Base-by-base conservation (phyloP, 1,284 basidiomycete species). In the Pascua guehoae region DNA sequence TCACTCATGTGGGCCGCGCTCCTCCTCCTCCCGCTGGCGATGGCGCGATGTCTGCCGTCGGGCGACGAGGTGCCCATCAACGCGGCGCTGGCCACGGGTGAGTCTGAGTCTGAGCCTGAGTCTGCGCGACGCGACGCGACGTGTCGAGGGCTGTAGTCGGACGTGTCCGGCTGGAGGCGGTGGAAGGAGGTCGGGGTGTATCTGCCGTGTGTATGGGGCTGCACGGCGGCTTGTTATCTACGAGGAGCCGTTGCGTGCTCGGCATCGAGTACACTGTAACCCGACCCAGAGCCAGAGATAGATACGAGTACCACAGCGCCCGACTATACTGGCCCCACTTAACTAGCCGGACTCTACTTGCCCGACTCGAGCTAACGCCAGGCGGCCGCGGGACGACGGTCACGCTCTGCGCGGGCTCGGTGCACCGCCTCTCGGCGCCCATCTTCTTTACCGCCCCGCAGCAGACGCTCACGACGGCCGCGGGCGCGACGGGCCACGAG, bases 61-160 rank as follows among this genome's bases (percentile, higher is more conserved):
- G 73, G 73, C 5, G 67, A 64, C 24, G 72, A 77, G 55, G 54
- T 24, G 36, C 49, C 66, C 5, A 77, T 77, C 65, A 77, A 77
- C 58, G 49, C 58, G 10, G 69, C 68, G 8, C 65, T 77, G 36
- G 41, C 54, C 1, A 56, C 46, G 41, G 75, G 75, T 77, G 18
- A 38, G 70, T 65, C 15, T 11, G 12, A 8, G n/a, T n/a, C n/a
- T n/a, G n/a, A n/a, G n/a, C n/a, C n/a, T n/a, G n/a, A n/a, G n/a
- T n/a, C n/a, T 18, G 5, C 14, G 32, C 8, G 17, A 17, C 37
- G 39, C 24, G 24, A 32, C 24, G 24, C 24, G 24, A 7, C 24
- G 24, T 32, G 24, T 32, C 24, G 24, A 32, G 24, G 24, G 24
- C 24, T 32, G 24, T 32, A 32, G 24, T n/a, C n/a, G n/a, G n/a